Percentiles rank a stretch among this genome's conserved stretches.
Evolutionary conservation across 495 filamentous ascomycete species (phyloP).

Genomic region (Pseudotulostoma volvatum): DNA sequence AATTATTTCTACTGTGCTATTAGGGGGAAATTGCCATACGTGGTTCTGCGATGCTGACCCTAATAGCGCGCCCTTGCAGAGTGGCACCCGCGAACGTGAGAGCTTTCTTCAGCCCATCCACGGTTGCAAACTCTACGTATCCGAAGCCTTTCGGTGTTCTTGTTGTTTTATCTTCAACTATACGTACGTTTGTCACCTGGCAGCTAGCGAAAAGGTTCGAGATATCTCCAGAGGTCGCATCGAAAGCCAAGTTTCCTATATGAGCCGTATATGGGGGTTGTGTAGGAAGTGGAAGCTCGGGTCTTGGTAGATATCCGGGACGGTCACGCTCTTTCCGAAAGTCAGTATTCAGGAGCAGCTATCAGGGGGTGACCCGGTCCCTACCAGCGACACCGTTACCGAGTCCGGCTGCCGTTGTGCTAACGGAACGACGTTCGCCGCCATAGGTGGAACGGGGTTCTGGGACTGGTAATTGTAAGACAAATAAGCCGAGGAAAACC

Average conservation of each 20-base stretch:
- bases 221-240: slow-evolving; percentile 66
- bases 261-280: slow-evolving; percentile 91
- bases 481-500: no score
- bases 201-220: slow-evolving; percentile 73
- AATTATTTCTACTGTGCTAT: slow-evolving; percentile 10
- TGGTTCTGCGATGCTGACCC: slow-evolving; percentile 74
- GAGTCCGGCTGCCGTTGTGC: slow-evolving; percentile 25
- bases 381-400: slow-evolving; percentile 25
- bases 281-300: slow-evolving; percentile 70
- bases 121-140: slow-evolving; percentile 81
- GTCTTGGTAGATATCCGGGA: slow-evolving; percentile 51
- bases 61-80: slow-evolving; percentile 74
- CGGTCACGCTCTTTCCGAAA: slow-evolving; percentile 29
- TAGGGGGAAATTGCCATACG: slow-evolving; percentile 41
- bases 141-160: slow-evolving; percentile 92
- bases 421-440: slow-evolving; percentile 29
- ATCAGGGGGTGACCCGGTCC: slow-evolving; percentile 6
- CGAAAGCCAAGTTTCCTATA: slow-evolving; percentile 90
- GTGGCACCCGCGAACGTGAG: slow-evolving; percentile 61
- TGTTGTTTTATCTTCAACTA: slow-evolving; percentile 88
- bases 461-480: slow-evolving; percentile 19
- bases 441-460: slow-evolving; percentile 22
- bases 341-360: background rate
- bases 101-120: slow-evolving; percentile 84
- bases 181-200: slow-evolving; percentile 72